A percentile compares a stretch with the other conserved stretches of the same genome.
Conservation (phyloP, 2,329 filamentous ascomycete genomes). For the Lachnellula cervina region DNA sequence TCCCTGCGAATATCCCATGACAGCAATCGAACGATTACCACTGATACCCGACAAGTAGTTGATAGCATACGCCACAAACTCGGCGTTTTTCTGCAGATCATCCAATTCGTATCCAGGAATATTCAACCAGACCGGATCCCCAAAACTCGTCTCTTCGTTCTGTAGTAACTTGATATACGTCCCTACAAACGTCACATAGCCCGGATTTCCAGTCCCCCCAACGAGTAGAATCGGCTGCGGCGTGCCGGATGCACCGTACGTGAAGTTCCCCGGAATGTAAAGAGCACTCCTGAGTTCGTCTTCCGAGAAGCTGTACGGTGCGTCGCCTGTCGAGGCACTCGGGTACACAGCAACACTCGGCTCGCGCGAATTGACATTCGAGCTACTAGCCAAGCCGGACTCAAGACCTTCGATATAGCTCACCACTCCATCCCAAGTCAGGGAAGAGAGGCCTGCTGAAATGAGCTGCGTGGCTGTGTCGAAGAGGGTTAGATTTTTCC, state of each 20-base stretch:
- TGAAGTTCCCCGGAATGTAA: conserved; percentile 46
- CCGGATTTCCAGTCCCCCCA: conserved; percentile 46
- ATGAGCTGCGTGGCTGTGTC: neutral
- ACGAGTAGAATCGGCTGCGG: conserved; percentile 26
- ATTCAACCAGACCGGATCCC: conserved; percentile 52
- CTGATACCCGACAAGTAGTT: conserved; percentile 46
- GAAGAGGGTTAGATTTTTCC: neutral
- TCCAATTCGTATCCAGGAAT: conserved; percentile 42
- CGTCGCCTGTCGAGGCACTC: neutral
- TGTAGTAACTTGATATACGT: conserved; percentile 46
- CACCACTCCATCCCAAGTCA: neutral
- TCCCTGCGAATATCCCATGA: conserved; percentile 53
- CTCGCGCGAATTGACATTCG: neutral
- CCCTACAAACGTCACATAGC: conserved; percentile 30
- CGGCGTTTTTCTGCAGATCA: conserved; percentile 47
- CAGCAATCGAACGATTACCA: conserved; percentile 33
- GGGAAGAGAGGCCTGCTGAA: neutral
- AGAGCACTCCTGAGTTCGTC: conserved; percentile 44
- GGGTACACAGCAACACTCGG: neutral
- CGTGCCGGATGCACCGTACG: conserved; percentile 40
- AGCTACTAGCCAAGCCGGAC: neutral
- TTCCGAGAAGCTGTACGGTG: neutral
- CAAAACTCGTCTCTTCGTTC: conserved; percentile 33
- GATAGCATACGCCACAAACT: conserved; percentile 54
- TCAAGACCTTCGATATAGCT: neutral